Evolutionary conservation across 345 rosid species (phyloP), one percentile per base, ranked within the genome.

Genomic region (Angophora floribunda): DNA sequence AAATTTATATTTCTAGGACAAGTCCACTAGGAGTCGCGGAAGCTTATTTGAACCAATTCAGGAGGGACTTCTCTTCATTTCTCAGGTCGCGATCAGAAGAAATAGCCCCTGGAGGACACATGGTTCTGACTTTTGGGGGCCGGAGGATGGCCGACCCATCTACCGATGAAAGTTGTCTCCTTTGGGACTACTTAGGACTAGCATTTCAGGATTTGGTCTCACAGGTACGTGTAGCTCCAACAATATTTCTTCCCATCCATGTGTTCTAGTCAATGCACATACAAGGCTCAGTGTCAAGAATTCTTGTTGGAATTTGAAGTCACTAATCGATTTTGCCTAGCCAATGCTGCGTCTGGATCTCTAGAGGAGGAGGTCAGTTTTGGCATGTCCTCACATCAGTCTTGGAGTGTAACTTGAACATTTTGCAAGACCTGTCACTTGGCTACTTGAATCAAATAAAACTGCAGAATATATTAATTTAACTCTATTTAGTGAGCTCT

Each of bases 161-260:
- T 24, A 22, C 90, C 0, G 94, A 90, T 17, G 93, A 91, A 86
- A 91, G 89, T 80, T 93, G 93, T 86, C 88, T 90, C n/a, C 89
- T 91, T 3, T 92, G 94, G 95, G 94, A 94, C 87, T 93, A 92
- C 90, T 30, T 93, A 50, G 94, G 93, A 89, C 86, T 82, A 50
- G 94, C 94, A 28, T 89, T 94, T 85, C 93, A 91, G 90, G 91
- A 85, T 53, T 88, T 92, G 85, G 94, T 93, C 53, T 53, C 75
- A 32, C 82, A 91, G 94, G 93, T 91, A 90, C 13, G 7, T 47
- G 5, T 52, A 8, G 53, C 45, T 17, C 80, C 80, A 17, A 17
- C 21, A 36, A 70, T 70, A 36, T 70, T 70, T 70, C 47, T 75
- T 22, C 4, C 2, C 82, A 67, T 16, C 45, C 13, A 10, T 75